Conservation (phyloP, 352 stramenopile genomes). For the Globisporangium splendens region DNA sequence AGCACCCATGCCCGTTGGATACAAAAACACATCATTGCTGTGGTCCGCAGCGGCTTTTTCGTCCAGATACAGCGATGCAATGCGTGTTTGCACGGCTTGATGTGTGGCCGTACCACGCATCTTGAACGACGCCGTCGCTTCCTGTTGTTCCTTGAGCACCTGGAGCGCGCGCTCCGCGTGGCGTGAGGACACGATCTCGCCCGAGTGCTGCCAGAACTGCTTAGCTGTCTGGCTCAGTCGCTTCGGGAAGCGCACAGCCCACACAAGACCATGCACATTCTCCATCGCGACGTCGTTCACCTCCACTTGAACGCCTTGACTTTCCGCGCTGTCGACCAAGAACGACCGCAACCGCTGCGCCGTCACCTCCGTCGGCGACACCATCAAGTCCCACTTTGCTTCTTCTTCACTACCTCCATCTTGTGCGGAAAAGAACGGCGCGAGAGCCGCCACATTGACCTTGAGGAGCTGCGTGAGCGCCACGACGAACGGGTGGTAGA, state of each 20-base stretch:
- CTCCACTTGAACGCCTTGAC: not conserved
- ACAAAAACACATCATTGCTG: conserved; percentile 53
- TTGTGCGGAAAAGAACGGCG: conserved; percentile 21
- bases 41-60: conserved; percentile 3
- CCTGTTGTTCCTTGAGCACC: conserved; percentile 25
- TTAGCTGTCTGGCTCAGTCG: conserved; percentile 51
- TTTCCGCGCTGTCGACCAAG: conserved; percentile 38
- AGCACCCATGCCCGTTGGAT: conserved; percentile 85
- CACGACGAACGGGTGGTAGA: conserved; percentile 85
- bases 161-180: conserved; percentile 67
- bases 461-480: conserved; percentile 47
- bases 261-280: conserved; percentile 43
- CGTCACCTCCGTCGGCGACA: conserved; percentile 52
- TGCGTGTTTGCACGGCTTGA: conserved; percentile 35
- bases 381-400: conserved; percentile 16
- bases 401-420: conserved; percentile 10
- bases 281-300: conserved; percentile 24
- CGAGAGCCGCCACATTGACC: conserved; percentile 14
- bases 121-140: conserved; percentile 1
- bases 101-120: conserved; percentile 29
- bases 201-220: conserved; percentile 93
- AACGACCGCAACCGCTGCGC: conserved; percentile 70
- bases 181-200: conserved; percentile 88
- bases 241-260: conserved; percentile 75
- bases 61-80: conserved; percentile 53